Base-by-base conservation (phyloP, 257 asterid species). In the Scutellaria minor region DNA sequence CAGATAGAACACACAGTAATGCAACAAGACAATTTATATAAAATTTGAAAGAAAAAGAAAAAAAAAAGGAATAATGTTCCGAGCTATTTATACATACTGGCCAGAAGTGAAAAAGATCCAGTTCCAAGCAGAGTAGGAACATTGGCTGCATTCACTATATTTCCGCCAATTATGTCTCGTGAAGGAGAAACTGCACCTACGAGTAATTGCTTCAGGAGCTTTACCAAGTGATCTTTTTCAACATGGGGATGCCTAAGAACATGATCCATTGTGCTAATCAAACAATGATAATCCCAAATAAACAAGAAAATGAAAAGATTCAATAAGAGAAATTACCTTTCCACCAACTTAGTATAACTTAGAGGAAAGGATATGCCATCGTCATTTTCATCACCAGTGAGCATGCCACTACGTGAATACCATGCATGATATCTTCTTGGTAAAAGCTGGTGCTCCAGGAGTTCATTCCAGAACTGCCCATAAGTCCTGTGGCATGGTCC, bases 391-490 rank as follows among this genome's bases (percentile, higher is more conserved):
- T 91, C 88, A 69, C 96, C 95, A 54, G 95, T 89, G 68, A 54
- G 91, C 71, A 54, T 58, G 60, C 96, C 96, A 69, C 86, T 78
- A 63, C 97, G 90, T 47, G 98, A 94, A 86, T 94, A 85, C 97
- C 97, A 94, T 12, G 97, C 90, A 83, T 94, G 98, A 78, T 89
- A 94, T 85, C 98, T 85, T 85, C 98, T 87, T 37, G 98, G 97
- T 73, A 94, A 78, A 79, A 91, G 98, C 84, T 91, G 97, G 87
- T 91, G 89, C 85, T 94, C 98, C 73, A 88, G 85, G 78, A 94
- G 98, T 85, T 94, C 98, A 84, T 89, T 91, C 98, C 96, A 89
- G 68, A 94, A 78, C 82, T 91, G 97, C 72, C 96, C 97, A 76
- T 81, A 88, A 48, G 98, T 91, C 77, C 92, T 85, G 85, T 88